Percentiles rank a stretch among this genome's conserved stretches.
These are phyloP conservation scores for Microcera coccophila DNA, from an alignment of 2,329 filamentous ascomycete species.

Conservation along the genomic window DNA sequence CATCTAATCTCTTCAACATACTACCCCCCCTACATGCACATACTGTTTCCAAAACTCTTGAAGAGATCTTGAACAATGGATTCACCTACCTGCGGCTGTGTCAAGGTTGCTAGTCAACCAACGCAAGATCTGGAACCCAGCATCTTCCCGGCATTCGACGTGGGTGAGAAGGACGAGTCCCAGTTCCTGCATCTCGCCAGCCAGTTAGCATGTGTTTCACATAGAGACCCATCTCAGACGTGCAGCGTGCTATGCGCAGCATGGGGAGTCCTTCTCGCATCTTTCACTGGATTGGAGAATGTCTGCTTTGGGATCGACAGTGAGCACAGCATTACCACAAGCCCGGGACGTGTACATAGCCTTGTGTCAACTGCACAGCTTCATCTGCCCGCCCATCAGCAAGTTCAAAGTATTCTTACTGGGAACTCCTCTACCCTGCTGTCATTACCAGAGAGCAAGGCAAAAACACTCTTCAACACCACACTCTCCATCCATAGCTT, in stretches of 20 bases:
- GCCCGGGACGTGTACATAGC: too few relatives aligned
- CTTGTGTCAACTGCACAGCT: too few relatives aligned
- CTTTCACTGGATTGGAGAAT: too few relatives aligned
- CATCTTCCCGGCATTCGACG: slow-evolving; percentile 20
- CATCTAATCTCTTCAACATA: slow-evolving; percentile 5
- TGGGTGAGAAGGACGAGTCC: slow-evolving; percentile 8
- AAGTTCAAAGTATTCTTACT: too few relatives aligned
- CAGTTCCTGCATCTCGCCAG: slow-evolving; percentile 2
- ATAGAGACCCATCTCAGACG: slow-evolving; percentile 1
- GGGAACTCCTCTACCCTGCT: too few relatives aligned
- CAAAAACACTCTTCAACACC: slow-evolving; percentile 42
- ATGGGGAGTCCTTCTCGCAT: too few relatives aligned
- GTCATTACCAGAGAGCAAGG: slow-evolving; percentile 5
- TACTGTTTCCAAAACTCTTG: background rate
- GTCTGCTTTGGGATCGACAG: too few relatives aligned
- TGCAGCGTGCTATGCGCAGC: slow-evolving; percentile 9
- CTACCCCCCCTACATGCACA: slow-evolving; percentile 1
- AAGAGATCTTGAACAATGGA: slow-evolving; percentile 7
- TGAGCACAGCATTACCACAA: too few relatives aligned
- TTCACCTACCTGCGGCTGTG: slow-evolving; percentile 7
- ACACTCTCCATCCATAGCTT: slow-evolving; percentile 30
- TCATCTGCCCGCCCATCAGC: too few relatives aligned
- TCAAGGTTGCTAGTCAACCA: slow-evolving; percentile 1
- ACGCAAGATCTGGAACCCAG: slow-evolving; percentile 14
- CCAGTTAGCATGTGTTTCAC: background rate